Evolutionary conservation across 148 eudicot genomes (phyloP).

Genomic region (Chenopodium formosanum): DNA sequence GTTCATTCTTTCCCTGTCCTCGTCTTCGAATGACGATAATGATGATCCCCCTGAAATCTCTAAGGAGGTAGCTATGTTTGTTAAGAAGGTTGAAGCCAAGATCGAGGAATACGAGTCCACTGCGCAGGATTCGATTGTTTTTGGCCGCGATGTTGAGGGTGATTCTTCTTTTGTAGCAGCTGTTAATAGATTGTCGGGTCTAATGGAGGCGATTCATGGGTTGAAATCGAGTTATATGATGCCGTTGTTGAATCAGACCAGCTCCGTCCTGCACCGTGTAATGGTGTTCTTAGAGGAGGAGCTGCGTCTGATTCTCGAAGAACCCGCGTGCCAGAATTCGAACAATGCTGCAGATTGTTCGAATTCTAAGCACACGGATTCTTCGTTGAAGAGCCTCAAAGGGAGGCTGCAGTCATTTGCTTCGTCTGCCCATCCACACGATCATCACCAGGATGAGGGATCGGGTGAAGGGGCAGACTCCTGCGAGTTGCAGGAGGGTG

Average conservation of each 20-base stretch:
- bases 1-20: conserved; percentile 31
- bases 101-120: conserved; percentile 41
- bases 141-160: conserved; percentile 34
- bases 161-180: conserved; percentile 43
- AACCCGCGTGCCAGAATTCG: conserved; percentile 18
- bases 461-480: conserved; percentile 8
- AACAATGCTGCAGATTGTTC: not conserved
- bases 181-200: conserved; percentile 32
- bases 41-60: conserved; percentile 36
- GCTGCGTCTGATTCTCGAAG: conserved; percentile 49
- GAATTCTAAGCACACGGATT: conserved; percentile 5
- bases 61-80: conserved; percentile 35
- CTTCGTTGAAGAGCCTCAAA: conserved; percentile 16
- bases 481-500: conserved; percentile 3
- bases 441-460: conserved; percentile 1
- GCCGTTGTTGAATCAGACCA: conserved; percentile 42
- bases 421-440: not conserved
- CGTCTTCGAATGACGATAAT: not conserved
- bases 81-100: conserved; percentile 41
- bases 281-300: conserved; percentile 71
- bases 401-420: conserved; percentile 10
- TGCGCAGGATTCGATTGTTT: conserved; percentile 32
- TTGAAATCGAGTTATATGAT: conserved; percentile 23
- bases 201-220: conserved; percentile 34
- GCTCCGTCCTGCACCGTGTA: conserved; percentile 53